A percentile compares a stretch with the other conserved stretches of the same genome.
phyloP scores from a whole-genome alignment of 768 basidiomycete species.

The Leccinellum luteum region DNA sequence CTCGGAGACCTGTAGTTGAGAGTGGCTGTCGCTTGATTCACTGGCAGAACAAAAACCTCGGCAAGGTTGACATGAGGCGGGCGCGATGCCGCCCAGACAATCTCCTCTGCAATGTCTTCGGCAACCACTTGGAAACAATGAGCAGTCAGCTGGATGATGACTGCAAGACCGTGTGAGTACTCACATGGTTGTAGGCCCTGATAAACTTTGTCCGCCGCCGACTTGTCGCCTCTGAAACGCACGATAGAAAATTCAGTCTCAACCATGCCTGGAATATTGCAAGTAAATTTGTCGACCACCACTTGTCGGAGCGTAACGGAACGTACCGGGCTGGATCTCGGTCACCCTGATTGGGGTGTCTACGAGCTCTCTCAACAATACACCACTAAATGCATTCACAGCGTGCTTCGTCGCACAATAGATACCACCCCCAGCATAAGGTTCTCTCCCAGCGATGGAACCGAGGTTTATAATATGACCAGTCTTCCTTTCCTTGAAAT shows the following conservation, averaged over 20 bases:
- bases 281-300: not conserved
- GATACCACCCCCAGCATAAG: conserved; percentile 89
- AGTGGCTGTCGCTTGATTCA: conserved; percentile 73
- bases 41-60: conserved; percentile 73
- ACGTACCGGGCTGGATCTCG: conserved; percentile 86
- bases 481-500: conserved; percentile 72
- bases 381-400: conserved; percentile 81
- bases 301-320: not conserved
- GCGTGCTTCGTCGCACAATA: conserved; percentile 92
- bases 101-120: conserved; percentile 93
- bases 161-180: conserved; percentile 24
- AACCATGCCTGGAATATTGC: conserved; percentile 59
- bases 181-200: conserved; percentile 81
- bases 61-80: conserved; percentile 93
- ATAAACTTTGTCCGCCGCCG: conserved; percentile 86
- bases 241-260: conserved; percentile 92
- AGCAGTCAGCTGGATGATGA: not conserved
- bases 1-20: conserved; percentile 51
- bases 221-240: conserved; percentile 82
- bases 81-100: conserved; percentile 93
- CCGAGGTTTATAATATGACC: conserved; percentile 96
- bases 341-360: conserved; percentile 91
- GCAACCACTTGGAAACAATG: conserved; percentile 55
- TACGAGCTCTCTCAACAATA: conserved; percentile 83
- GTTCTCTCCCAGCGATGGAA: conserved; percentile 83